A percentile compares a stretch with the other conserved stretches of the same genome.
These are phyloP conservation scores for Dactylorhiza incarnata DNA, from an alignment of 106 monocot genomes.

Conservation along the genomic window DNA sequence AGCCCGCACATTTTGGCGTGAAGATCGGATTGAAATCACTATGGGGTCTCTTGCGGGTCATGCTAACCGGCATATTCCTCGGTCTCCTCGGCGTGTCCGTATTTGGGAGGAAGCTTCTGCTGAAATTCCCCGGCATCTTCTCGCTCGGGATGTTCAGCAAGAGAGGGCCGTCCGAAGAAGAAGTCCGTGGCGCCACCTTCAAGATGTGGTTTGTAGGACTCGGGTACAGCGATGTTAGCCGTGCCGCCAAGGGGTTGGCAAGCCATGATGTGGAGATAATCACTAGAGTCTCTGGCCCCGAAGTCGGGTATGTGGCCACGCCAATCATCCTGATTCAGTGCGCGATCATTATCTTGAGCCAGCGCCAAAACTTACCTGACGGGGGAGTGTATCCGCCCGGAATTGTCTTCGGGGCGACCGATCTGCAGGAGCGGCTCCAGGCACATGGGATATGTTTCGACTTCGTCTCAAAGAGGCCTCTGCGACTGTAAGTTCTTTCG, in stretches of 20 bases:
- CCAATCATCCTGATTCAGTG: slow-evolving; percentile 86
- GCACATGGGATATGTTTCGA: slow-evolving; percentile 91
- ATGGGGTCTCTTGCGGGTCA: slow-evolving; percentile 24
- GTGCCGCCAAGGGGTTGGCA: slow-evolving; percentile 18
- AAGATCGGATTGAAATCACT: slow-evolving; percentile 69
- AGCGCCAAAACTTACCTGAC: slow-evolving; percentile 51
- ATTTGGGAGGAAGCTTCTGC: slow-evolving; percentile 65
- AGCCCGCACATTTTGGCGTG: slow-evolving; percentile 86
- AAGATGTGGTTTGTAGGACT: slow-evolving; percentile 94
- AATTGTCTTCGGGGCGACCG: slow-evolving; percentile 67
- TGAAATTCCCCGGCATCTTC: slow-evolving; percentile 76
- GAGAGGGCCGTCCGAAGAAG: slow-evolving; percentile 81
- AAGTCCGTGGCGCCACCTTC: slow-evolving; percentile 70
- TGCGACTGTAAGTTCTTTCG: background rate
- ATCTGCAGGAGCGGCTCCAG: slow-evolving; percentile 62
- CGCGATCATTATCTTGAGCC: slow-evolving; percentile 55
- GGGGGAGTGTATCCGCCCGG: slow-evolving; percentile 82
- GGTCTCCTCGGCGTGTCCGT: slow-evolving; percentile 51
- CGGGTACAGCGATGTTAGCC: slow-evolving; percentile 55
- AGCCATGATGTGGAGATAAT: slow-evolving; percentile 81
- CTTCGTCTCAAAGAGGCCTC: slow-evolving; percentile 45
- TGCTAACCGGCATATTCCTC: slow-evolving; percentile 58
- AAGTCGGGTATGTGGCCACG: slow-evolving; percentile 74
- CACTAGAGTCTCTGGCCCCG: slow-evolving; percentile 82
- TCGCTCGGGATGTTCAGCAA: slow-evolving; percentile 69